These are phyloP conservation scores for Diaporthe nobilis DNA, from an alignment of 2,329 filamentous ascomycete genomes.

Conservation along the genomic window DNA sequence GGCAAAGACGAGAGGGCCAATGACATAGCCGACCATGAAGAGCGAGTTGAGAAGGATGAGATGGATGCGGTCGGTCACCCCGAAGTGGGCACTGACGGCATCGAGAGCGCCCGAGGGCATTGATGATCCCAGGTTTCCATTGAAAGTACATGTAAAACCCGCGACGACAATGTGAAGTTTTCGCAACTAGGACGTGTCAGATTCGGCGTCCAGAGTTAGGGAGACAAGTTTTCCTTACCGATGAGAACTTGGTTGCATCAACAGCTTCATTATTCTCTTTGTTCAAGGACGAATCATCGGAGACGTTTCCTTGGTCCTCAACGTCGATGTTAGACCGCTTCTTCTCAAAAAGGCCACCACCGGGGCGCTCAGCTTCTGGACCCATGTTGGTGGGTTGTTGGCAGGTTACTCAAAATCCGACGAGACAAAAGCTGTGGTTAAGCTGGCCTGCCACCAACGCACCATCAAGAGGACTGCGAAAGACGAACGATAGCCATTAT, in stretches of 20 bases:
- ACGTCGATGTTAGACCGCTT: neutral
- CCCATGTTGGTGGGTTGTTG: neutral
- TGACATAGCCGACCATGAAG: constrained; percentile 22
- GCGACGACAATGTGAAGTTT: constrained; percentile 3
- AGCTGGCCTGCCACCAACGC: neutral
- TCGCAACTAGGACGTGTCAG: neutral
- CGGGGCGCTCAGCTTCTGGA: neutral
- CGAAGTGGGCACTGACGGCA: constrained; percentile 7
- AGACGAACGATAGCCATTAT: neutral
- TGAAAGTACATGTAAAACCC: neutral
- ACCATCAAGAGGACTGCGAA: neutral
- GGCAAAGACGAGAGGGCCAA: constrained; percentile 13
- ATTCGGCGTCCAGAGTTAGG: neutral
- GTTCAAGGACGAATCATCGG: neutral
- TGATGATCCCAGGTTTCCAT: constrained; percentile 14
- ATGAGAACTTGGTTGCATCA: constrained; percentile 11
- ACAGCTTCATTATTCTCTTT: neutral
- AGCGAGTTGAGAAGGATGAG: constrained; percentile 20
- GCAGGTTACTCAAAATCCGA: neutral
- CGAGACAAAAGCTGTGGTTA: neutral
- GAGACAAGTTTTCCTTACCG: neutral
- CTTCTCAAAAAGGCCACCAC: neutral
- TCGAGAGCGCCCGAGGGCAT: constrained; percentile 18
- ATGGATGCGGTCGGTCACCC: constrained; percentile 2
- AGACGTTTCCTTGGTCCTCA: neutral